Conservation (phyloP, 176 grass and related monocot species). For the Eragrostis nindensis region DNA sequence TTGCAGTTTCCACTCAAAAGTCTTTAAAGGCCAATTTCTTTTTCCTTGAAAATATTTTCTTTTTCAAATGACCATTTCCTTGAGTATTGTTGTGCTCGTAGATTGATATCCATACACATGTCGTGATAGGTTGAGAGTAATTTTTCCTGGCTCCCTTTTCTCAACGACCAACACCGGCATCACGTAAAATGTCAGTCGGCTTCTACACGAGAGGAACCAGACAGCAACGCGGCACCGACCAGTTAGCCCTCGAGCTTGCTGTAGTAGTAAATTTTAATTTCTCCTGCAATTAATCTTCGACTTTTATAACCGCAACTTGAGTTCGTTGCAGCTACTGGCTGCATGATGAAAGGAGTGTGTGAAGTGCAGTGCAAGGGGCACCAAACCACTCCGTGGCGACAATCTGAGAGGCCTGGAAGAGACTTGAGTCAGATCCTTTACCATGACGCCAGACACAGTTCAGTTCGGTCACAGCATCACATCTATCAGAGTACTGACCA, state of each 20-base stretch:
- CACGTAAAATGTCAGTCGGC: constrained; percentile 1
- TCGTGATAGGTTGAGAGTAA: constrained; percentile 36
- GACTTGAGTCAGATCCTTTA: constrained; percentile 23
- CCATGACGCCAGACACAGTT: constrained; percentile 30
- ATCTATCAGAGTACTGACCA: background rate
- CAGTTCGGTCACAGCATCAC: constrained; percentile 29
- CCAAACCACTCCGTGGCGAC: constrained; percentile 26
- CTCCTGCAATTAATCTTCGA: background rate
- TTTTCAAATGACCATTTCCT: too few relatives aligned
- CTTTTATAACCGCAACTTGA: background rate
- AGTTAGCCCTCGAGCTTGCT: background rate
- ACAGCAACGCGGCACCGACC: constrained; percentile 41
- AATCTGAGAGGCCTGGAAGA: background rate
- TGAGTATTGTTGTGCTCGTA: background rate
- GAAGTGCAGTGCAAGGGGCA: background rate
- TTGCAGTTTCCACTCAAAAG: background rate
- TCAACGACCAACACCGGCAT: constrained; percentile 18
- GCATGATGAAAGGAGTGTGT: background rate
- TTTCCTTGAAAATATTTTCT: too few relatives aligned
- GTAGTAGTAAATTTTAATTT: background rate
- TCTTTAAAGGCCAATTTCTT: background rate
- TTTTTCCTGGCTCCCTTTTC: constrained; percentile 33
- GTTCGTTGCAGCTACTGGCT: constrained; percentile 33
- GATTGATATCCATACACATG: constrained; percentile 13
- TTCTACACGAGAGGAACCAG: background rate